phyloP scores from a whole-genome alignment of 2,329 filamentous ascomycete species.

The Endothia cerciana region DNA sequence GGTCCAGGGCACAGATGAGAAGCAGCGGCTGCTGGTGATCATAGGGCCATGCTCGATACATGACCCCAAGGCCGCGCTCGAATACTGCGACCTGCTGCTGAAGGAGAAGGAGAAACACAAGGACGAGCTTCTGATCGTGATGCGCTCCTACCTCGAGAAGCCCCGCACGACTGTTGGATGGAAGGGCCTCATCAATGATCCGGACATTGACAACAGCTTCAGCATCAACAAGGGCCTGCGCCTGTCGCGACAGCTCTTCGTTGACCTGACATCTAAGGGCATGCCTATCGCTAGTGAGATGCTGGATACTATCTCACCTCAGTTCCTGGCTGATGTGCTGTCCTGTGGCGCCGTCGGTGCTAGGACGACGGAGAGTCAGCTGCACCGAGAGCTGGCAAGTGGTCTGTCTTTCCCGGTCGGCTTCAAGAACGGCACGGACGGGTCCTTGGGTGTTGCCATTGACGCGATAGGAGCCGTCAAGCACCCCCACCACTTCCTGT shows the following conservation, averaged over 20 bases:
- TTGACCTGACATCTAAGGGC: constrained; percentile 86
- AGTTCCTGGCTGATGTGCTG: constrained; percentile 91
- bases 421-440: constrained; percentile 99
- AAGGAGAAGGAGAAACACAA: constrained; percentile 85
- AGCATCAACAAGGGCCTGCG: constrained; percentile 98
- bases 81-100: constrained; percentile 87
- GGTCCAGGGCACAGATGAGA: constrained; percentile 61
- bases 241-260: constrained; percentile 85
- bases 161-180: constrained; percentile 96
- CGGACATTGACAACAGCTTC: constrained; percentile 97
- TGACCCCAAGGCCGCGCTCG: constrained; percentile 85
- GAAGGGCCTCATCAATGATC: constrained; percentile 99
- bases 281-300: constrained; percentile 98
- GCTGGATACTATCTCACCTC: constrained; percentile 96
- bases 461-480: constrained; percentile 93
- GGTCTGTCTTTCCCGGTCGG: constrained; percentile 96
- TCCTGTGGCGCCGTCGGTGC: constrained; percentile 93
- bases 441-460: constrained; percentile 84
- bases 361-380: constrained; percentile 93
- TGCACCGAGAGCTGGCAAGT: constrained; percentile 92
- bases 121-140: constrained; percentile 89
- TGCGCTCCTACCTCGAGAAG: constrained; percentile 99
- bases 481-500: constrained; percentile 95
- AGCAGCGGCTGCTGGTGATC: constrained; percentile 69
- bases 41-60: constrained; percentile 97